phyloP scores from a whole-genome alignment of 352 stramenopile species.

The Phytophthora gonapodyides region DNA sequence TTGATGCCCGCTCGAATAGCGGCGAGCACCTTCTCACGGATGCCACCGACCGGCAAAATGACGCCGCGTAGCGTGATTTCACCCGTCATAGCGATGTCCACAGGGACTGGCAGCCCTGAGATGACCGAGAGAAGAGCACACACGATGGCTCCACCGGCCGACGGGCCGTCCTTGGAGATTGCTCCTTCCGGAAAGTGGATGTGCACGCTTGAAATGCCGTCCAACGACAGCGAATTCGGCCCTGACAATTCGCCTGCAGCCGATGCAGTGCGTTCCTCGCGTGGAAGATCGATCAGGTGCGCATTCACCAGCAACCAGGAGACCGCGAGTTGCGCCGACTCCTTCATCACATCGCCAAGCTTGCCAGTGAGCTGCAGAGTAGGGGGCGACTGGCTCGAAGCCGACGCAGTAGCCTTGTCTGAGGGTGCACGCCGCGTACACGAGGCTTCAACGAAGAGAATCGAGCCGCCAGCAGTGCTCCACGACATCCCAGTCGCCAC shows the following conservation, averaged over 20 bases:
- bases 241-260: conserved; percentile 19
- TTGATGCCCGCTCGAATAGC: conserved; percentile 87
- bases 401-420: conserved; percentile 21
- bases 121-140: conserved; percentile 84
- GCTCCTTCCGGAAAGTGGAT: conserved; percentile 90
- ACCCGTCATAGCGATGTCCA: conserved; percentile 89
- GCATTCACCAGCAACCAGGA: conserved; percentile 80
- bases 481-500: conserved; percentile 88
- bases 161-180: conserved; percentile 91
- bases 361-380: conserved; percentile 73
- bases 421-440: conserved; percentile 49
- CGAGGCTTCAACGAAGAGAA: conserved; percentile 89
- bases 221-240: conserved; percentile 44
- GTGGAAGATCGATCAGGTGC: conserved; percentile 55
- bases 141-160: conserved; percentile 86
- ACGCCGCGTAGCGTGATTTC: conserved; percentile 88
- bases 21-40: conserved; percentile 91
- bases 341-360: conserved; percentile 89
- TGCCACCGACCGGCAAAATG: conserved; percentile 90
- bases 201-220: conserved; percentile 77
- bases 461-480: conserved; percentile 76
- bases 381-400: conserved; percentile 33
- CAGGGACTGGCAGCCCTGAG: conserved; percentile 60
- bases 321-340: conserved; percentile 84
- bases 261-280: background rate